phyloP scores from a whole-genome alignment of 2,329 filamentous ascomycete genomes.

The Diaporthe destruens region DNA sequence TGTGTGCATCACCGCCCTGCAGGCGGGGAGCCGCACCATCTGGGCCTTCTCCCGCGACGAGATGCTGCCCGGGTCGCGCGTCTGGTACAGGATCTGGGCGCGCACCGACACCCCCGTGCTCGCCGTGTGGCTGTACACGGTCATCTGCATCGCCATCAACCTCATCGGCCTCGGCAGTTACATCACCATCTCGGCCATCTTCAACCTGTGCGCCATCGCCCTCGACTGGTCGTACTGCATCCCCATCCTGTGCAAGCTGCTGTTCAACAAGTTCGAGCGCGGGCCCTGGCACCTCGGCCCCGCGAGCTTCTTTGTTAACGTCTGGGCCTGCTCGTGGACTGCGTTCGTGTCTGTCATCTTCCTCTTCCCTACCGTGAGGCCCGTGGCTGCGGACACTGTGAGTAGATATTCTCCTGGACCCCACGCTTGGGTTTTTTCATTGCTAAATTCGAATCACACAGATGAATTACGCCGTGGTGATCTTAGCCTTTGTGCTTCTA shows the following conservation, averaged over 20 bases:
- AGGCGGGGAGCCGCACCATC: conserved; percentile 65
- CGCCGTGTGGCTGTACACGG: conserved; percentile 67
- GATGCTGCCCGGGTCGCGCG: conserved; percentile 58
- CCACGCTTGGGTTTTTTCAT: neutral
- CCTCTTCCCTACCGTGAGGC: conserved; percentile 62
- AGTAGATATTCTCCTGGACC: conserved; percentile 39
- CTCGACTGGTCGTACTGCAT: conserved; percentile 69
- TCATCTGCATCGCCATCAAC: conserved; percentile 69
- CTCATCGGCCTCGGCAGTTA: conserved; percentile 69
- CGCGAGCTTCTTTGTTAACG: conserved; percentile 57
- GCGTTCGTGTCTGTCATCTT: conserved; percentile 67
- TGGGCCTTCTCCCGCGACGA: conserved; percentile 68
- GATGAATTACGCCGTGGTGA: conserved; percentile 70
- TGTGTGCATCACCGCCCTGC: conserved; percentile 69
- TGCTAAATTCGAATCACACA: conserved; percentile 42
- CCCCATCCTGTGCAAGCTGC: conserved; percentile 66
- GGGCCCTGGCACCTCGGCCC: conserved; percentile 66
- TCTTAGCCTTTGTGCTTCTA: conserved; percentile 59
- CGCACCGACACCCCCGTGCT: conserved; percentile 64
- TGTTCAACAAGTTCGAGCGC: conserved; percentile 61
- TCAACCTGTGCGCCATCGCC: conserved; percentile 67
- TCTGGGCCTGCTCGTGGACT: conserved; percentile 64
- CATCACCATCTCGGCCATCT: conserved; percentile 64
- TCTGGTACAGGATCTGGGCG: conserved; percentile 64
- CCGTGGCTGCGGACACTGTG: conserved; percentile 60